A percentile compares a stretch with the other conserved stretches of the same genome.
Evolutionary conservation across 768 basidiomycete genomes (phyloP).

Genomic region (Collybia mongolica): DNA sequence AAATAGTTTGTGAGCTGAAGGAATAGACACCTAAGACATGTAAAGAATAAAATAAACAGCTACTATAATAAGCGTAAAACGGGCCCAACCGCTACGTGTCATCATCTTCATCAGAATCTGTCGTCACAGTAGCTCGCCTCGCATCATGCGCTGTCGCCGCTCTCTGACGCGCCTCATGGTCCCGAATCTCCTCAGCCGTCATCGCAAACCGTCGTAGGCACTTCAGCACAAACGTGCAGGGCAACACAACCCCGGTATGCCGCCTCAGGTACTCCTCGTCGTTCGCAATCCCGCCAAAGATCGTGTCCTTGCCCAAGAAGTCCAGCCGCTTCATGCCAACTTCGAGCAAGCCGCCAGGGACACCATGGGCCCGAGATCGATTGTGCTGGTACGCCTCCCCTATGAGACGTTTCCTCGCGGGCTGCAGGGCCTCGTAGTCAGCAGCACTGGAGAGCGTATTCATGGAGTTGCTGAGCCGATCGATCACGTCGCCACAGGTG

Average conservation of each 20-base stretch:
- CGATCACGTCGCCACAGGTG: slow-evolving; percentile 67
- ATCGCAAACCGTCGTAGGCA: slow-evolving; percentile 47
- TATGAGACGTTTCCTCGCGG: slow-evolving; percentile 38
- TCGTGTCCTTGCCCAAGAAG: slow-evolving; percentile 56
- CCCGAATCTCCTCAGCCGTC: slow-evolving; percentile 48
- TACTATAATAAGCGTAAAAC: too few species aligned
- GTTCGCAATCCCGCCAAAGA: slow-evolving; percentile 60
- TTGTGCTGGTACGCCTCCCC: slow-evolving; percentile 60
- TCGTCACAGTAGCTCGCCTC: slow-evolving; percentile 12
- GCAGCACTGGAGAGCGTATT: slow-evolving; percentile 45
- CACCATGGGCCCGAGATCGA: slow-evolving; percentile 58
- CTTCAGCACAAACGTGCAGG: slow-evolving; percentile 60
- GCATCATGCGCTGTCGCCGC: slow-evolving; percentile 2
- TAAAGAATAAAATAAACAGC: too few species aligned
- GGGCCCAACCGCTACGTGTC: background rate
- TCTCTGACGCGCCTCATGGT: slow-evolving; percentile 40
- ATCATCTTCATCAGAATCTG: slow-evolving; percentile 9
- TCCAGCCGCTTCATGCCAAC: slow-evolving; percentile 66
- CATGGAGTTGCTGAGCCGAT: slow-evolving; percentile 50
- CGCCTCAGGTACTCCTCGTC: slow-evolving; percentile 44
- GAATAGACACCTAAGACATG: too few species aligned
- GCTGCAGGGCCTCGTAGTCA: slow-evolving; percentile 48
- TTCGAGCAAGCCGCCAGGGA: slow-evolving; percentile 68
- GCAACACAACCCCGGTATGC: slow-evolving; percentile 45
- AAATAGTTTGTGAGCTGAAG: too few species aligned